A percentile compares a stretch with the other conserved stretches of the same genome.
These are phyloP conservation scores for Claviceps capensis DNA, from an alignment of 2,329 filamentous ascomycete species.

Conservation along the genomic window DNA sequence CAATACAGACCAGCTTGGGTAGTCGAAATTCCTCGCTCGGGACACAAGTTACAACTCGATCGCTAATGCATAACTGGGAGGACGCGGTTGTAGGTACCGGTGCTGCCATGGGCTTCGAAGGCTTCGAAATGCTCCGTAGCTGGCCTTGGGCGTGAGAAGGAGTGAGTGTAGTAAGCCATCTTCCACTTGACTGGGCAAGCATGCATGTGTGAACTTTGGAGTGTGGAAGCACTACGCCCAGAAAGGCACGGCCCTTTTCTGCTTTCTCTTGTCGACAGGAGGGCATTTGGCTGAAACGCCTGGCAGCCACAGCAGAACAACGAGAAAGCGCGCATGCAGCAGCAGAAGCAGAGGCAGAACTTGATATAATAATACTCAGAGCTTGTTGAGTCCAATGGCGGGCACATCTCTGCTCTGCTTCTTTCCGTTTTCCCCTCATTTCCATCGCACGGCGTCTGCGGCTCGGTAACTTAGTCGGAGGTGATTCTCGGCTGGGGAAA, in stretches of 20 bases:
- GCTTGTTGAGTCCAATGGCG: not conserved
- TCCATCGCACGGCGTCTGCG: not conserved
- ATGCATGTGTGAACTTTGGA: not conserved
- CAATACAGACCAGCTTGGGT: too few relatives aligned
- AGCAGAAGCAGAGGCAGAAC: not conserved
- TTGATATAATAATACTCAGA: too few relatives aligned
- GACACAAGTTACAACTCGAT: too few relatives aligned
- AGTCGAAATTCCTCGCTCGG: too few relatives aligned
- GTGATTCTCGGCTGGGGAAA: not conserved
- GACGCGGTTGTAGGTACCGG: too few relatives aligned
- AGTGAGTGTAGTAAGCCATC: not conserved
- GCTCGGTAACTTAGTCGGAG: not conserved
- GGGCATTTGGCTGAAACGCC: slow-evolving; percentile 10
- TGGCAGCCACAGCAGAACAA: not conserved
- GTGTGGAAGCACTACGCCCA: not conserved
- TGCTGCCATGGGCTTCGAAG: not conserved
- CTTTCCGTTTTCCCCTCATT: not conserved
- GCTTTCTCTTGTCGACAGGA: not conserved
- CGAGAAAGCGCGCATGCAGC: not conserved
- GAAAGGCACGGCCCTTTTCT: not conserved
- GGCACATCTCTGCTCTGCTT: not conserved
- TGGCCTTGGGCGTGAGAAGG: too few relatives aligned
- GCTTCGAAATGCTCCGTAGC: not conserved
- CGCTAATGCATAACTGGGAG: too few relatives aligned
- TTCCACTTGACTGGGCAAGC: not conserved